A percentile compares a stretch with the other conserved stretches of the same genome.
phyloP scores from a whole-genome alignment of 2,329 filamentous ascomycete species.

The Orbilia brochopaga region DNA sequence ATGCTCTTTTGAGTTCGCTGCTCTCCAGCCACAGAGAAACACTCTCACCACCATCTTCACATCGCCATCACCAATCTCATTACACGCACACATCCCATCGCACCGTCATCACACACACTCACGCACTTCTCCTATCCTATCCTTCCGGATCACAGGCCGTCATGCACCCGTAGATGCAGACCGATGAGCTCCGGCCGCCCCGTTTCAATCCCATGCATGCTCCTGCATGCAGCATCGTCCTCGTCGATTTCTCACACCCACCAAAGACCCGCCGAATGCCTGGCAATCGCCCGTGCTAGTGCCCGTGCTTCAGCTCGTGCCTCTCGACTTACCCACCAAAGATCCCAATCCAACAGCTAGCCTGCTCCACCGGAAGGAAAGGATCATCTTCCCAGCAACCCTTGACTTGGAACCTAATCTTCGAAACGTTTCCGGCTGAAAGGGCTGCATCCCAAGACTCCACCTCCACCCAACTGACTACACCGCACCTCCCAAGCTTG shows the following conservation, averaged over 20 bases:
- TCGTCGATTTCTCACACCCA: constrained; percentile 1
- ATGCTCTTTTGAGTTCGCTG: no score
- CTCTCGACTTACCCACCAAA: constrained; percentile 13
- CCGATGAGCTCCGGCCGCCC: neutral
- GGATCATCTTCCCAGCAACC: constrained; percentile 44
- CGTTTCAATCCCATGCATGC: neutral
- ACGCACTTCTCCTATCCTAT: neutral
- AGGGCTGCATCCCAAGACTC: constrained; percentile 41
- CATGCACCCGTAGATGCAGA: neutral
- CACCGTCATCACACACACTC: constrained; percentile 1
- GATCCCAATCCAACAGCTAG: neutral
- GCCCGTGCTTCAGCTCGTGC: constrained; percentile 25
- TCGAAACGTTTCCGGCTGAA: constrained; percentile 49
- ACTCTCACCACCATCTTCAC: no score
- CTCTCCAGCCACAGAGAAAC: neutral
- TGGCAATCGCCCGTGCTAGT: constrained; percentile 6
- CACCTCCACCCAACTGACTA: constrained; percentile 10
- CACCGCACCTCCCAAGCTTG: neutral
- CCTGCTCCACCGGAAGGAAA: constrained; percentile 37
- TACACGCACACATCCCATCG: neutral
- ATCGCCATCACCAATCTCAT: neutral
- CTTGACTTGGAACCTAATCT: constrained; percentile 46
- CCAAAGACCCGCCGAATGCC: neutral
- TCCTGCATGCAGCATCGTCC: neutral
- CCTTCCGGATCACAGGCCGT: constrained; percentile 1